Evolutionary conservation across 768 basidiomycete species (phyloP).

Genomic region (Trametes punicea): DNA sequence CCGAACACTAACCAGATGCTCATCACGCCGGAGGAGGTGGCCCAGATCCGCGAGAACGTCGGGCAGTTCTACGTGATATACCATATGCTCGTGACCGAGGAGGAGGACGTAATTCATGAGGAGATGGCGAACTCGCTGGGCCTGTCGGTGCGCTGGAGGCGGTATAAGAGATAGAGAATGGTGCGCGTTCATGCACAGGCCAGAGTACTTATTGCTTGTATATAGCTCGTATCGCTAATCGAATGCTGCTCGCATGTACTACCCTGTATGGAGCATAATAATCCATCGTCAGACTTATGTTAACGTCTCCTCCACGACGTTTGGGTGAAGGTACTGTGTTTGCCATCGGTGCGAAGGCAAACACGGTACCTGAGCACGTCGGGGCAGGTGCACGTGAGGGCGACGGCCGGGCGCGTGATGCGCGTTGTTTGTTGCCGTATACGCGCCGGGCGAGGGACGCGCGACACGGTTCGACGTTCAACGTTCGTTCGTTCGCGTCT

Average conservation of each 20-base stretch:
- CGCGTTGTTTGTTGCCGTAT: slow-evolving; percentile 24
- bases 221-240: background rate
- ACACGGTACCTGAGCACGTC: background rate
- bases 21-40: slow-evolving; percentile 2
- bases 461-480: slow-evolving; percentile 20
- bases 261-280: background rate
- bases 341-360: background rate
- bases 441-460: slow-evolving; percentile 15
- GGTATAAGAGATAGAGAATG: slow-evolving; percentile 5
- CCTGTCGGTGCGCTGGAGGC: background rate
- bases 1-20: background rate
- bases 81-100: background rate
- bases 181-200: too few species aligned
- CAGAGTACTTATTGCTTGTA: slow-evolving; percentile 9
- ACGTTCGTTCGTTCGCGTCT: slow-evolving; percentile 8
- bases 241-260: background rate
- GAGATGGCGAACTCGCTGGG: slow-evolving; percentile 12
- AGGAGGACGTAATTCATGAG: slow-evolving; percentile 8
- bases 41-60: background rate
- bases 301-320: background rate
- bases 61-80: background rate
- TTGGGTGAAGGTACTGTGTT: background rate
- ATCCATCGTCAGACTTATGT: too few species aligned
- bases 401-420: background rate
- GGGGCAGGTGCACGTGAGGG: slow-evolving; percentile 9